Base-by-base conservation (phyloP, 805 yeast species). In the Vanderwaltozyma yarrowii region DNA sequence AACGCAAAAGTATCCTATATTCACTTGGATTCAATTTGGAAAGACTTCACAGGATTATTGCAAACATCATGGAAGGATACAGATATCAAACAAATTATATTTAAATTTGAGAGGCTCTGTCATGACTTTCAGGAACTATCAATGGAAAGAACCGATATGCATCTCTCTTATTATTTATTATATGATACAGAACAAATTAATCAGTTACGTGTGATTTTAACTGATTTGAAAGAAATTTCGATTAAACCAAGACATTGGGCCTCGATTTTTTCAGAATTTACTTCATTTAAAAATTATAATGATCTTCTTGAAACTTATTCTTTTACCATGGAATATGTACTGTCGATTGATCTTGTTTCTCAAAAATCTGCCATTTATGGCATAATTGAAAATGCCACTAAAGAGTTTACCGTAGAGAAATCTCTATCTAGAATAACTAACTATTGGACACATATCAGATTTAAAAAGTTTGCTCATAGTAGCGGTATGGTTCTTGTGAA, bases 161-260 rank as follows among this genome's bases (percentile, higher is more conserved):
- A 10, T 21, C 10, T 21, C 6, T 21, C 24, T 7, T 6, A 10
- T 7, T 7, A 7, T 21, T 7, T 21, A 21, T 7, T 7, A 6
- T 26, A 26, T 26, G 6, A 5, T 9, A n/a, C 7, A 26, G 13
- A 26, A 26, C n/a, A 32, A 21, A 21, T 30, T 30, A 19, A 18
- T 5, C 10, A 21, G 5, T 28, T 32, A 3, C 8, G n/a, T n/a
- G 4, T 13, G 2, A 14, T 21, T 3, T 15, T 32, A 23, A 11
- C n/a, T 11, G 71, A 69, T 3, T 58, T 85, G 39, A 73, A 70
- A 39, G 70, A 76, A 4, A 80, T 70, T 0, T 69, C 75, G 0
- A 56, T 88, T 44, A 71, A 71, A 38, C 68, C 67, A 0, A 65
- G 87, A 17, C 96, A 88, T 50, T 77, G 95, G 87, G 61, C 60